Base-by-base conservation (phyloP, 108 stramenopile species). In the Pseudonitzschia delicatissima region DNA sequence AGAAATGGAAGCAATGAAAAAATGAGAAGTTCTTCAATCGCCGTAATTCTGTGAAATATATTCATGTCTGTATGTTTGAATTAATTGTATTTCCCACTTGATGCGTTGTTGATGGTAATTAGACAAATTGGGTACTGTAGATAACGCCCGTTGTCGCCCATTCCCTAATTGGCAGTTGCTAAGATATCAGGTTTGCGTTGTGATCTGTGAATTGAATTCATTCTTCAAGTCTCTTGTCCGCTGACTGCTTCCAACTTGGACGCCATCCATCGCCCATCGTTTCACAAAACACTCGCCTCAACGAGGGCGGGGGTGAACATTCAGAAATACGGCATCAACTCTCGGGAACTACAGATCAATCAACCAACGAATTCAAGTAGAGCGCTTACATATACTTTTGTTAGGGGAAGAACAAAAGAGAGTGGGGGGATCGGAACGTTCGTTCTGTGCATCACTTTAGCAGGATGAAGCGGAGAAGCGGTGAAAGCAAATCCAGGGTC, bases 401-500 rank as follows among this genome's bases (percentile, higher is more conserved):
- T 55, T 55, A 55, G 53, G 53, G 53, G 53, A 33, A 31, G 53
- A 55, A 55, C 53, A 55, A 55, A 55, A 55, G 29, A 55, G 53
- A 31, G 53, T 48, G 47, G 47, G 47, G 47, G 47, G 47, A 48
- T 23, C 23, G 47, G 47, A 48, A 23, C 17, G 20, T 48, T 48
- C n/a, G 9, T 2, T 48, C 17, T 48, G 47, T 44, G 3, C 42
- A 3, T 5, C 45, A 48, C 2, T 64, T 0, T 20, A 26, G 3
- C 7, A 70, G 35, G 36, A 64, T 64, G 73, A 67, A 62, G 49
- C 61, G 60, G 49, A 67, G 58, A 62, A 53, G n/a, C n/a, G 66
- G 51, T n/a, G 76, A 69, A 37, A 70, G 63, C 40, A 77, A 70
- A 42, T 58, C 57, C 42, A 65, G 71, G 31, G 91, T 77, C 62